phyloP scores from a whole-genome alignment of 768 basidiomycete species.

The Pleurotus ostreatus region DNA sequence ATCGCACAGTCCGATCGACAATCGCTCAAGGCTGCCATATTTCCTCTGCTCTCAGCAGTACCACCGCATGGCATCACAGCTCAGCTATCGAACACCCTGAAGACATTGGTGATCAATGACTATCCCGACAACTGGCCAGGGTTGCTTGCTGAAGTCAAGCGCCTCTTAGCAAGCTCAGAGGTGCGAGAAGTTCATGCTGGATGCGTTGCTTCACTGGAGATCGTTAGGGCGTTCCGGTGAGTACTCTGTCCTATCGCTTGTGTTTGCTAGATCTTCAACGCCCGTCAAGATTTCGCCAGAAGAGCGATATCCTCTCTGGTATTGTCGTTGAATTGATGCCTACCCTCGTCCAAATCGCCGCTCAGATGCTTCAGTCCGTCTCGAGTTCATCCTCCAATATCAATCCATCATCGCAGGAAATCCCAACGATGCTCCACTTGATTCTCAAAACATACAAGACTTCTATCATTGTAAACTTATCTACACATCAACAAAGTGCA shows the following conservation, averaged over 20 bases:
- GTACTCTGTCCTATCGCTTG: constrained; percentile 14
- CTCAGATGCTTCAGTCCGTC: constrained; percentile 45
- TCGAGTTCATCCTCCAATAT: constrained; percentile 46
- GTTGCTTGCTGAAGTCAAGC: constrained; percentile 64
- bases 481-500: constrained; percentile 65
- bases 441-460: constrained; percentile 87
- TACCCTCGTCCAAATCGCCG: constrained; percentile 69
- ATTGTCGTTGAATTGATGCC: constrained; percentile 69
- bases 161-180: constrained; percentile 56
- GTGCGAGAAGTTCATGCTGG: constrained; percentile 79
- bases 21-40: constrained; percentile 63
- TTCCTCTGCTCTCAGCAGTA: constrained; percentile 66
- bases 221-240: constrained; percentile 72
- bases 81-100: constrained; percentile 72
- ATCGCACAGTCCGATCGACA: constrained; percentile 69
- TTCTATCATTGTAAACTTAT: constrained; percentile 72
- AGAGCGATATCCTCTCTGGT: constrained; percentile 51
- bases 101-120: constrained; percentile 70
- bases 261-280: neutral
- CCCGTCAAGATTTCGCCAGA: constrained; percentile 61
- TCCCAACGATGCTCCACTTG: constrained; percentile 79
- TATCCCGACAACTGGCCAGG: constrained; percentile 76
- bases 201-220: constrained; percentile 72
- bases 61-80: constrained; percentile 66
- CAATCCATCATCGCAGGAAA: constrained; percentile 46